These are phyloP conservation scores for Fermentozyma sake DNA, from an alignment of 1,139 yeast species.

Conservation along the genomic window DNA sequence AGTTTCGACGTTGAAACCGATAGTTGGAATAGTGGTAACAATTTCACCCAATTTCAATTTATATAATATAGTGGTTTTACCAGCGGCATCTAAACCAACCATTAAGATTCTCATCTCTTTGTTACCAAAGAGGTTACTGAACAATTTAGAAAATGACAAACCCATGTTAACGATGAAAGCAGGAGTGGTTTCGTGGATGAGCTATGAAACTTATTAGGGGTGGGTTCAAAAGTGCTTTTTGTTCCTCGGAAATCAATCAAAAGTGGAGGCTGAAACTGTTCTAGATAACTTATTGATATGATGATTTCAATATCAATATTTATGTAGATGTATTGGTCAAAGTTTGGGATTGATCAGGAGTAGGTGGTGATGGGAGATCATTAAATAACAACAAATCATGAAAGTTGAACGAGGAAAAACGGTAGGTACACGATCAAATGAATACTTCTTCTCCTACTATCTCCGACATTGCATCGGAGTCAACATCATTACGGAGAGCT, in stretches of 20 bases:
- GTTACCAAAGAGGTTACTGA: slow-evolving; percentile 80
- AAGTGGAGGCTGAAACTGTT: slow-evolving; percentile 2
- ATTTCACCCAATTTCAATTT: slow-evolving; percentile 89
- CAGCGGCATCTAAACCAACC: slow-evolving; percentile 94
- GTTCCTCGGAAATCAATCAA: slow-evolving; percentile 1
- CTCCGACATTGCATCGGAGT: no score
- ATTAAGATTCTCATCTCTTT: slow-evolving; percentile 87
- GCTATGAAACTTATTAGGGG: not conserved
- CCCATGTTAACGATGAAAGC: slow-evolving; percentile 51
- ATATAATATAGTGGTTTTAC: slow-evolving; percentile 87
- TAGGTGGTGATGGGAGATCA: not conserved
- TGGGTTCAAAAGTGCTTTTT: not conserved
- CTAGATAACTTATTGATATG: slow-evolving; percentile 7
- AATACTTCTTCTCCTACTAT: no score
- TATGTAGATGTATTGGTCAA: not conserved
- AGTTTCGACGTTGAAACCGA: slow-evolving; percentile 92
- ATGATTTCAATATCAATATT: slow-evolving; percentile 4
- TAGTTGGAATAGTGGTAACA: slow-evolving; percentile 90
- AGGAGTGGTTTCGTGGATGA: not conserved
- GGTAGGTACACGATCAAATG: no score
- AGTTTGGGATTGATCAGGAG: not conserved
- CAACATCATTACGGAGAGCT: no score
- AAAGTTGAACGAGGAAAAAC: no score
- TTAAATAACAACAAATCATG: slow-evolving; percentile 1
- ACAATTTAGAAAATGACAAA: slow-evolving; percentile 80